These are phyloP conservation scores for Lachancea cidri DNA, from an alignment of 805 yeast genomes.

Conservation along the genomic window DNA sequence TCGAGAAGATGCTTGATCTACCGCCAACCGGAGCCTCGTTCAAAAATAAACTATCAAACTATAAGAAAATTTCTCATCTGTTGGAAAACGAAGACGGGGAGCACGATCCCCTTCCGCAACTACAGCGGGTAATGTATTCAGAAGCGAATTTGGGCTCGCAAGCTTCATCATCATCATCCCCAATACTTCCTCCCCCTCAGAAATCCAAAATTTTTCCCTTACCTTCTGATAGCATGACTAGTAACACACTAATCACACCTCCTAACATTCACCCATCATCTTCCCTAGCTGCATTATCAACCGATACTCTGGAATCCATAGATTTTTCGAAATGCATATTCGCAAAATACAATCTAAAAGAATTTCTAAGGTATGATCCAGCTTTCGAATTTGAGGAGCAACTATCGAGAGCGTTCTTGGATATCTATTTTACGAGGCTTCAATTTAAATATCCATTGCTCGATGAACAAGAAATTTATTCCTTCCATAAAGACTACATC, in stretches of 20 bases:
- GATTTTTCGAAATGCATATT: conserved; percentile 40
- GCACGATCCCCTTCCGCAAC: background rate
- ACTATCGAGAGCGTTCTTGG: conserved; percentile 45
- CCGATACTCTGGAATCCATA: conserved; percentile 34
- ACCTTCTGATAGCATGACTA: conserved; percentile 2
- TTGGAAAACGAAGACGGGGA: conserved; percentile 10
- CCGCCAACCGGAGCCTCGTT: conserved; percentile 23
- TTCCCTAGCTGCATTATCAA: conserved; percentile 17
- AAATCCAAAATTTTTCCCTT: conserved; percentile 9
- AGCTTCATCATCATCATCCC: conserved; percentile 5
- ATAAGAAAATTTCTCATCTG: conserved; percentile 37
- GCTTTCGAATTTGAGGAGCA: conserved; percentile 47
- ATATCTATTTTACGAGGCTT: conserved; percentile 49
- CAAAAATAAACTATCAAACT: conserved; percentile 31
- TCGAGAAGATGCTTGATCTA: conserved; percentile 42
- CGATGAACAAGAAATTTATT: conserved; percentile 46
- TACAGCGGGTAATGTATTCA: background rate
- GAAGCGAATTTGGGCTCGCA: background rate
- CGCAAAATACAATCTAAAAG: conserved; percentile 43
- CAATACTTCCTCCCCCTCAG: conserved; percentile 8
- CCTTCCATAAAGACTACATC: conserved; percentile 47
- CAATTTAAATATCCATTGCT: conserved; percentile 55
- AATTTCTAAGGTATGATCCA: conserved; percentile 45
- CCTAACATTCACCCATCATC: conserved; percentile 4
- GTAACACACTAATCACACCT: background rate